phyloP scores from a whole-genome alignment of 306 rosid species.

The Gynostemma pentaphyllum region DNA sequence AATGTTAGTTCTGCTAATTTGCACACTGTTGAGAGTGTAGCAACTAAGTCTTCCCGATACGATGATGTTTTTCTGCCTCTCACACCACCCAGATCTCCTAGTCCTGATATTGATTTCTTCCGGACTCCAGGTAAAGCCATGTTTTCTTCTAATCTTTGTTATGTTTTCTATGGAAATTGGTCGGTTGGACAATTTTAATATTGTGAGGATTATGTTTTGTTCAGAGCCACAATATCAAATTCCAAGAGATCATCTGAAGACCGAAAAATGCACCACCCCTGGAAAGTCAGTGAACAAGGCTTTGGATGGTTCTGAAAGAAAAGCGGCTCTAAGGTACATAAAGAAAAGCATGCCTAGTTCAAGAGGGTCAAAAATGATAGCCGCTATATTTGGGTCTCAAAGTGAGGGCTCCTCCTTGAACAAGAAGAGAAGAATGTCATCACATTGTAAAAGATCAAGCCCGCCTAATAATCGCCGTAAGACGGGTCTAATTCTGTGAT shows the following conservation, averaged over 20 bases:
- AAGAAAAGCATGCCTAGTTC: slow-evolving; percentile 26
- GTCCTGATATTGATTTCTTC: slow-evolving; percentile 11
- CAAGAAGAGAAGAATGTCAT: slow-evolving; percentile 39
- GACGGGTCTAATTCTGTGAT: slow-evolving; percentile 28
- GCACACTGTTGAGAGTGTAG: background rate
- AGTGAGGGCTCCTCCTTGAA: slow-evolving; percentile 18
- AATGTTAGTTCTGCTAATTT: background rate
- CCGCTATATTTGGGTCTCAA: slow-evolving; percentile 15
- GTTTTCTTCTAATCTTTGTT: background rate
- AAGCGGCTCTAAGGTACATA: slow-evolving; percentile 39
- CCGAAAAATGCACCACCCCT: background rate
- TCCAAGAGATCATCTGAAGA: slow-evolving; percentile 31
- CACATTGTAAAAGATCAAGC: slow-evolving; percentile 28
- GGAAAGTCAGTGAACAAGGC: slow-evolving; percentile 14
- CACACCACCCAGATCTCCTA: slow-evolving; percentile 51
- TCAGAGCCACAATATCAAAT: slow-evolving; percentile 26
- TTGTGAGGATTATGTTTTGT: slow-evolving; percentile 8
- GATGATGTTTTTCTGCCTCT: slow-evolving; percentile 27
- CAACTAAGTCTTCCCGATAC: background rate
- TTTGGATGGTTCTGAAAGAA: slow-evolving; percentile 18
- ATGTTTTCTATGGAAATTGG: background rate
- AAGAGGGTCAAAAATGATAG: slow-evolving; percentile 28
- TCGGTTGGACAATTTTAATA: background rate
- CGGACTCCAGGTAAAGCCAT: slow-evolving; percentile 41
- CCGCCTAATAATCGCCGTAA: slow-evolving; percentile 25